These are phyloP conservation scores for Zygoascus tannicola DNA, from an alignment of 805 yeast species.

Conservation along the genomic window DNA sequence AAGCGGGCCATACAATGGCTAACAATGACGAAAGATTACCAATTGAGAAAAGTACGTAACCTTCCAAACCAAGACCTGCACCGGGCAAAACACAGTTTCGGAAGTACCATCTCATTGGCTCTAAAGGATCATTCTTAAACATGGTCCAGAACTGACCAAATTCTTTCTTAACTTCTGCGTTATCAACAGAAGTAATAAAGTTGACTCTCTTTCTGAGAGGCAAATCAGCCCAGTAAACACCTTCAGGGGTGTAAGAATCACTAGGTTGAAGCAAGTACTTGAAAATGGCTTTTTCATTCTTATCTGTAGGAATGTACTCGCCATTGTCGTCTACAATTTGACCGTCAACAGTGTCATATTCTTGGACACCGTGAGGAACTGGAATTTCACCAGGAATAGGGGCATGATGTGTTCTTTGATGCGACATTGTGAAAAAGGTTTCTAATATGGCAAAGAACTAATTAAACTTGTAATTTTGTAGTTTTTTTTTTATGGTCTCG, in stretches of 20 bases:
- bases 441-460: too few relatives aligned
- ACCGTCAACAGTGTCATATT: constrained; percentile 32
- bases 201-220: constrained; percentile 21
- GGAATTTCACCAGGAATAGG: constrained; percentile 30
- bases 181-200: constrained; percentile 24
- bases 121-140: constrained; percentile 28
- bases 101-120: constrained; percentile 29
- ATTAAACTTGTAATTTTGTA: too few relatives aligned
- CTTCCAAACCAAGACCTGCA: constrained; percentile 31
- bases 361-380: constrained; percentile 31
- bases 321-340: constrained; percentile 15
- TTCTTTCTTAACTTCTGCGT: constrained; percentile 24
- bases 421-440: too few relatives aligned
- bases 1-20: constrained; percentile 29
- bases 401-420: constrained; percentile 20
- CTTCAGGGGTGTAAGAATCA: constrained; percentile 27
- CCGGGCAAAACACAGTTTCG: constrained; percentile 31
- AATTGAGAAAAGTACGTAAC: constrained; percentile 31
- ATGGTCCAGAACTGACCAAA: constrained; percentile 17
- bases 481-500: too few relatives aligned
- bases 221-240: constrained; percentile 33
- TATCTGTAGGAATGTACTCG: constrained; percentile 16
- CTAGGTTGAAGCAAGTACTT: constrained; percentile 26
- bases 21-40: constrained; percentile 28
- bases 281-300: constrained; percentile 29